phyloP scores from a whole-genome alignment of 2,329 filamentous ascomycete species.

The Parasarocladium wereldwijsianum region DNA sequence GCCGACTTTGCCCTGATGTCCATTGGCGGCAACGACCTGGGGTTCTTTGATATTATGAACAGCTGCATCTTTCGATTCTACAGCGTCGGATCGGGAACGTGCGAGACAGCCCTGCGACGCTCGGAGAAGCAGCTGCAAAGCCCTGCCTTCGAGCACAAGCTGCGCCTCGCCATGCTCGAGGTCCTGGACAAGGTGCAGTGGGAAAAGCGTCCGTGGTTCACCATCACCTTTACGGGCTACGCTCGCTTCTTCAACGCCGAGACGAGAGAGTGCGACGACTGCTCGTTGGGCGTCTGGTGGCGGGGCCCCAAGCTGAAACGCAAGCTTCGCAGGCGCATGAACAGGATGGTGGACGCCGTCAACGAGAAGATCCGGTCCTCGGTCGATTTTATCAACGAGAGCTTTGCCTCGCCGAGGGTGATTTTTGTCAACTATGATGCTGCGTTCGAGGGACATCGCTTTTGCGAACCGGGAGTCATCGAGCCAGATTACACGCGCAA shows the following conservation, averaged over 20 bases:
- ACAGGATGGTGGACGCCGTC: constrained; percentile 25
- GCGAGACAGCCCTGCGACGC: constrained; percentile 21
- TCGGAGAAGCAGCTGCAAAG: constrained; percentile 19
- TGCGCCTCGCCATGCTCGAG: constrained; percentile 24
- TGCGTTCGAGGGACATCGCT: constrained; percentile 29
- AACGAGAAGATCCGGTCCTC: constrained; percentile 23
- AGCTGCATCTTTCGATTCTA: constrained; percentile 35
- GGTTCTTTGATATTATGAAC: constrained; percentile 34
- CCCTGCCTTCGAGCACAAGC: constrained; percentile 22
- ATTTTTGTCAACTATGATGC: constrained; percentile 30
- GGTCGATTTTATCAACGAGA: constrained; percentile 20
- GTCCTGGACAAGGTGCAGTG: constrained; percentile 27
- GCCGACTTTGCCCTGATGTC: constrained; percentile 29
- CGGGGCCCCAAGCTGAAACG: constrained; percentile 24
- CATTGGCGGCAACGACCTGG: constrained; percentile 33
- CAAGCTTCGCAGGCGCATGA: constrained; percentile 24
- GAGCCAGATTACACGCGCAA: constrained; percentile 28
- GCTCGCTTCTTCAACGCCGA: constrained; percentile 31
- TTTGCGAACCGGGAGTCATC: constrained; percentile 21
- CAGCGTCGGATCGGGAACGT: constrained; percentile 30
- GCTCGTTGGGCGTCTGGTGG: constrained; percentile 31
- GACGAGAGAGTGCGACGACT: constrained; percentile 26
- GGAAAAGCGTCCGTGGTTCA: constrained; percentile 28
- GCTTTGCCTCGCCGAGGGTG: constrained; percentile 21
- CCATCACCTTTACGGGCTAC: constrained; percentile 30